These are phyloP conservation scores for Reutealis trisperma DNA, from an alignment of 345 rosid species.

Conservation along the genomic window DNA sequence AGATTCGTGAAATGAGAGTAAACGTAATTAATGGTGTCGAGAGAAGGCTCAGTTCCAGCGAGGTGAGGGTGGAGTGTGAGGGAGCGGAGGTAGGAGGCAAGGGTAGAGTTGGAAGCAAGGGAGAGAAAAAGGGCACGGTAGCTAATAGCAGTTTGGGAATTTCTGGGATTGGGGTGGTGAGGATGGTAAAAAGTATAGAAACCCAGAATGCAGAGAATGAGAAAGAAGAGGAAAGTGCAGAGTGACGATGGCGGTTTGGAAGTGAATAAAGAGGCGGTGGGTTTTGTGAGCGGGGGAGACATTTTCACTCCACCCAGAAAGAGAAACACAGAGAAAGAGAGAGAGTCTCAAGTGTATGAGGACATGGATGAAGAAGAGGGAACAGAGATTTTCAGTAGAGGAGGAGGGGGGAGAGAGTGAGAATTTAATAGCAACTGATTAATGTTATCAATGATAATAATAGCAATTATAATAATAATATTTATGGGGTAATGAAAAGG, in stretches of 20 bases:
- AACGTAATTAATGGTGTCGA: conserved; percentile 55
- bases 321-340: background rate
- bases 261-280: conserved; percentile 22
- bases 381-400: conserved; percentile 1
- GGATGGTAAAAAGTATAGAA: conserved; percentile 54
- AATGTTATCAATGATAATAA: too few relatives aligned
- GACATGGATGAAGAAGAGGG: background rate
- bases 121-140: conserved; percentile 67
- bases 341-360: background rate
- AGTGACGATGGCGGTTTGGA: conserved; percentile 49
- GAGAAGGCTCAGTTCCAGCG: conserved; percentile 75
- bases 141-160: conserved; percentile 35
- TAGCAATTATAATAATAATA: too few relatives aligned
- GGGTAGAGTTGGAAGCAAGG: conserved; percentile 61
- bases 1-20: conserved; percentile 57
- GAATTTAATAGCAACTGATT: too few relatives aligned
- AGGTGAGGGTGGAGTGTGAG: conserved; percentile 81
- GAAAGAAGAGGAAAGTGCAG: conserved; percentile 47
- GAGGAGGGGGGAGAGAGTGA: background rate
- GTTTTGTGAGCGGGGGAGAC: conserved; percentile 45
- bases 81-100: conserved; percentile 75
- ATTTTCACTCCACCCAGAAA: conserved; percentile 19
- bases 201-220: conserved; percentile 54
- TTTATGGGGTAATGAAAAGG: too few relatives aligned
- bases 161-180: conserved; percentile 12